Evolutionary conservation across 2,329 filamentous ascomycete genomes (phyloP), one percentile per base, ranked within the genome.

Genomic region (Verticillium alfalfae): DNA sequence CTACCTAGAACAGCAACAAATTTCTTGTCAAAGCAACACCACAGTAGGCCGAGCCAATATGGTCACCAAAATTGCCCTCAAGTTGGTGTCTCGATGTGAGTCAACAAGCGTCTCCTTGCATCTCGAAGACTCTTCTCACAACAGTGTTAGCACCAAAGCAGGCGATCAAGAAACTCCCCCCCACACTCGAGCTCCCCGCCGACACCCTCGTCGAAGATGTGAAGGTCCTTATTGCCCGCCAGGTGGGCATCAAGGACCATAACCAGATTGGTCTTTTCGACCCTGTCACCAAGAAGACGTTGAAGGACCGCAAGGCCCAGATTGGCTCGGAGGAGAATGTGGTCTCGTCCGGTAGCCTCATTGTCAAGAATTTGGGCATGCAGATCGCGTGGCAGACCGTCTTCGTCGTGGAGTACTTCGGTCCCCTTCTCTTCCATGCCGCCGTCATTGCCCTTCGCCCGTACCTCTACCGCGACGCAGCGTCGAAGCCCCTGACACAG

Each of bases 321-420:
- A 66, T 88, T 39, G 71, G 71, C 37, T 75, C 83, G 62, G 79
- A 83, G 68, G 70, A 78, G 36, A 77, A 78, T 60, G 79, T 88
- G 9, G 70, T 78, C 58, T 74, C 77, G 38, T 72, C 77, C 13
- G 79, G 79, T 62, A 83, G 87, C 74, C 75, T 99, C 57, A 87
- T 95, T 68, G 91, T 98, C 66, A 98, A 99, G 80, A 94, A 99
- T 73, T 83, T 99, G 36, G 93, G 95, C 16, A 86, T 88, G 57
- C 95, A 99, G 76, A 89, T 97, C 61, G 87, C 87, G 65, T 99
- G 95, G 95, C 88, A 88, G 66, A 95, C 92, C 64, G 94, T 98
- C 75, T 99, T 94, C 81, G 79, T 97, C 65, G 88, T 97, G 79
- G 95, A 99, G 78, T 99, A 99, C 76, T 78, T 95, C 67, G 95